A percentile compares a stretch with the other conserved stretches of the same genome.
phyloP scores from a whole-genome alignment of 2,329 filamentous ascomycete genomes.

The Aplosporella prunicola region DNA sequence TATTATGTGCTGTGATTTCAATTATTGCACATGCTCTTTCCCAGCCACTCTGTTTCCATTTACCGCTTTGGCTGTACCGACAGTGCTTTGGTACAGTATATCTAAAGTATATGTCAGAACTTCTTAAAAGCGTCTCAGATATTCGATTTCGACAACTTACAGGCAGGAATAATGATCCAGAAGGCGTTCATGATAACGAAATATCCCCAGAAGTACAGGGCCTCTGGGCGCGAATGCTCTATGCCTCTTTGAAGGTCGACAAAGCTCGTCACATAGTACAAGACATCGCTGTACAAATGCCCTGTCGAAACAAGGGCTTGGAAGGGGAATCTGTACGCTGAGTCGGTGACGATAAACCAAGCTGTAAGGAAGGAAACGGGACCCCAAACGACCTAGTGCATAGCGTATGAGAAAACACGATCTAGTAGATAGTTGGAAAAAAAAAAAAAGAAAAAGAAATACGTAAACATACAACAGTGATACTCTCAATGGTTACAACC shows the following conservation, averaged over 20 bases:
- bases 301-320: slow-evolving; percentile 34
- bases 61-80: background rate
- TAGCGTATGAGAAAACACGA: background rate
- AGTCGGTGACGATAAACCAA: slow-evolving; percentile 35
- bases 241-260: slow-evolving; percentile 37
- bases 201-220: slow-evolving; percentile 55
- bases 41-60: background rate
- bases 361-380: slow-evolving; percentile 47
- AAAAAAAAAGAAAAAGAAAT: no score
- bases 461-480: slow-evolving; percentile 34
- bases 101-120: background rate
- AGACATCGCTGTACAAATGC: slow-evolving; percentile 44
- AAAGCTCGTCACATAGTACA: slow-evolving; percentile 53
- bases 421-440: no score
- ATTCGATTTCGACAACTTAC: slow-evolving; percentile 1
- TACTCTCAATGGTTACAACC: slow-evolving; percentile 47
- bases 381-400: slow-evolving; percentile 44
- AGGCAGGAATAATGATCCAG: slow-evolving; percentile 47
- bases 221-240: slow-evolving; percentile 49
- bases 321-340: slow-evolving; percentile 41
- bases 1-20: no score
- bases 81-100: slow-evolving; percentile 2
- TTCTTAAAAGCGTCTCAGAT: no score
- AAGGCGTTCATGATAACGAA: slow-evolving; percentile 52
- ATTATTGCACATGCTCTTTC: background rate